phyloP scores from a whole-genome alignment of 106 monocot species.

The Iris macrosiphon region DNA sequence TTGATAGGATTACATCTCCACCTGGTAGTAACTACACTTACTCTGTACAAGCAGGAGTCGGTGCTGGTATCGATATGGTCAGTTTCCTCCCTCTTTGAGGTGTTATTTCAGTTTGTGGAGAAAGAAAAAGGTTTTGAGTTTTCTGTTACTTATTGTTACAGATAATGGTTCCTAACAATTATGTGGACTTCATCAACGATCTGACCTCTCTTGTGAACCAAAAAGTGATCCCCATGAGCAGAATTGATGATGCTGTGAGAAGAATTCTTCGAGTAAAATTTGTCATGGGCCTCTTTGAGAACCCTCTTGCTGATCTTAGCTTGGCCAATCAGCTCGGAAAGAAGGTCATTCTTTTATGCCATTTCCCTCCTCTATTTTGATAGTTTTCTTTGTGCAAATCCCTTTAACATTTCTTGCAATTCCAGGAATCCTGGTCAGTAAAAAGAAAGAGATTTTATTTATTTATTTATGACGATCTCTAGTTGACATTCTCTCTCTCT shows the following conservation, averaged over 20 bases:
- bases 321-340: constrained; percentile 45
- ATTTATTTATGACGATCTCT: neutral
- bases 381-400: neutral
- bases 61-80: constrained; percentile 48
- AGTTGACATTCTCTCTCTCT: too few species aligned
- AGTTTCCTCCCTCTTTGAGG: neutral
- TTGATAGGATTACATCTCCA: constrained; percentile 35
- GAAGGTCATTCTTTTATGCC: constrained; percentile 19
- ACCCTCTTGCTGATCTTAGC: constrained; percentile 40
- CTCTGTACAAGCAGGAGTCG: constrained; percentile 33
- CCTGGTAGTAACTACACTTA: constrained; percentile 35
- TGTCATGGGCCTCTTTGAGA: constrained; percentile 64
- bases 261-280: constrained; percentile 66
- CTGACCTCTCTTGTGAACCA: constrained; percentile 42
- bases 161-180: constrained; percentile 63
- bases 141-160: constrained; percentile 3
- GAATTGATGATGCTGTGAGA: constrained; percentile 61
- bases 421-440: neutral
- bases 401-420: neutral
- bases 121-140: neutral
- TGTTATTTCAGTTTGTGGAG: neutral
- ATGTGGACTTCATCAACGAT: constrained; percentile 33
- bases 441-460: neutral
- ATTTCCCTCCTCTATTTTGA: neutral
- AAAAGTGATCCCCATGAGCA: constrained; percentile 29